Base-by-base conservation (phyloP, 768 basidiomycete genomes). In the Podaxis carcinomalis region DNA sequence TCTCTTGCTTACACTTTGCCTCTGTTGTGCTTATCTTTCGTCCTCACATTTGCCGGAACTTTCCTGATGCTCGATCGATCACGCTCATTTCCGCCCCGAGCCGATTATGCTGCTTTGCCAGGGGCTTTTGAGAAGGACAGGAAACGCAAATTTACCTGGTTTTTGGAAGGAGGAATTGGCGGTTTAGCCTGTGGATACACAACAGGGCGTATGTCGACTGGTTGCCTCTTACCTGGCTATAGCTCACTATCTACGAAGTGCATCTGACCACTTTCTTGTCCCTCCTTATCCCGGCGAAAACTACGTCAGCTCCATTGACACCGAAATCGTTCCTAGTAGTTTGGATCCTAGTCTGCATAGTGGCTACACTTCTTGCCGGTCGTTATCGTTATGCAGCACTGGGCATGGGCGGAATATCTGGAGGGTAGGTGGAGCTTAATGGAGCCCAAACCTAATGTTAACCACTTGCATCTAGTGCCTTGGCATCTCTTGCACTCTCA, bases 61-160 rank as follows among this genome's bases (percentile, higher is more conserved):
- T 89, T 90, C 70, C 74, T 89, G 21, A 88, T 82, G 16, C 79
- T 90, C 52, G 87, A 89, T 68, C 84, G 89, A 42, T 83, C 87
- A 21, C 80, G 85, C 40, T 79, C 83, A 5, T 88, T 90, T 66
- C 74, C 81, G 0, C 77, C 83, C 37, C 74, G 73, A 53, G 67
- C 68, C 35, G 67, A 55, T 7, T 75, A 73, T 39, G 62, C 70
- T 51, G 62, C 73, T n/a, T 67, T 76, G 28, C 64, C 71, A 19
- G 73, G 77, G 28, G 63, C 69, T 7, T 66, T 69, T 52, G 59
- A 69, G 36, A 73, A 78, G 39, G 57, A 62, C 35, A 73, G 69
- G 60, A 71, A 69, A 23, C 71, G 69, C 23, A 69, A 64, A n/a
- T 67, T 73, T 27, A 68, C 62, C 32, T 82, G 76, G 68, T 67